Percentiles rank a stretch among this genome's conserved stretches.
These are phyloP conservation scores for Fraxinus platypoda DNA, from an alignment of 305 asterid species.

Conservation along the genomic window DNA sequence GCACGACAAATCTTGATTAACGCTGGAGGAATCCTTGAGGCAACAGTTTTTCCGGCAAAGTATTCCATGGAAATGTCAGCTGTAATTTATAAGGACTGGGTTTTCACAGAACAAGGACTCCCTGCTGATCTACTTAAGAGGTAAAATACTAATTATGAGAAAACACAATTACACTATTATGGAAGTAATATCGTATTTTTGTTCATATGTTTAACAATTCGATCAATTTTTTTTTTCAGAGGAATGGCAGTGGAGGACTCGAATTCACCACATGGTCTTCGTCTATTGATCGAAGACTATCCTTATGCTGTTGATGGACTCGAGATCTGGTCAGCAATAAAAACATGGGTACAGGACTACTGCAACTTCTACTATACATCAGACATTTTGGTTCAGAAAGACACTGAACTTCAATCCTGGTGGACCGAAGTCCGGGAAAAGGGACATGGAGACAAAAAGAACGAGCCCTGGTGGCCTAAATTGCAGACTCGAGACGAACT, in stretches of 20 bases:
- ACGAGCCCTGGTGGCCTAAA: slow-evolving; percentile 80
- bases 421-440: slow-evolving; percentile 71
- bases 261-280: slow-evolving; percentile 53
- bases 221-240: slow-evolving; percentile 34
- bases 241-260: slow-evolving; percentile 71
- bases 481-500: slow-evolving; percentile 56
- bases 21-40: slow-evolving; percentile 64
- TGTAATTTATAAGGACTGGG: slow-evolving; percentile 56
- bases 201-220: neutral
- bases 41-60: slow-evolving; percentile 54
- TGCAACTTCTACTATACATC: slow-evolving; percentile 56
- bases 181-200: neutral
- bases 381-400: slow-evolving; percentile 42
- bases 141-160: slow-evolving; percentile 23
- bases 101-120: slow-evolving; percentile 75
- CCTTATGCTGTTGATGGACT: slow-evolving; percentile 93
- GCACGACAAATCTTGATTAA: slow-evolving; percentile 62
- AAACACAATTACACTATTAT: neutral
- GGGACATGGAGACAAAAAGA: slow-evolving; percentile 77
- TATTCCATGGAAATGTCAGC: slow-evolving; percentile 76
- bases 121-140: slow-evolving; percentile 78
- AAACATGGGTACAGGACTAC: slow-evolving; percentile 71
- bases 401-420: slow-evolving; percentile 74
- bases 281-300: slow-evolving; percentile 70
- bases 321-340: slow-evolving; percentile 78